Base-by-base conservation (phyloP, 345 rosid species). In the Cardamine resedifolia region DNA sequence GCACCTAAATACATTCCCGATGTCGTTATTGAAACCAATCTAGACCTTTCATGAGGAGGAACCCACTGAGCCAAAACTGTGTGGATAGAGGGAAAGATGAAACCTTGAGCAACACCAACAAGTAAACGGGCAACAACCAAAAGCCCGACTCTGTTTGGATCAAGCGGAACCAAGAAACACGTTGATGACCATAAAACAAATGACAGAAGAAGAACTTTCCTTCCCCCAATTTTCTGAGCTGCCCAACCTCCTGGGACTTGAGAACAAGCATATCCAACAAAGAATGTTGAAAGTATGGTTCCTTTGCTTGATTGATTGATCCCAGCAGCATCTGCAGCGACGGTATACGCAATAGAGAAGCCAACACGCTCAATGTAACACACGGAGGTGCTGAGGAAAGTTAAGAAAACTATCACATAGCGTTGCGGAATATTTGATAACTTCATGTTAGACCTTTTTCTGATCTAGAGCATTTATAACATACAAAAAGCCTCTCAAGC, bases 241-340 rank as follows among this genome's bases (percentile, higher is more conserved):
- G 91, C 99, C 97, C 96, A 95, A 66, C 99, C 99, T 64, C 96
- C 93, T 41, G 99, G 96, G 36, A 95, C 96, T 78, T 91, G 99
- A 56, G 97, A 95, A 69, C 96, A 87, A 27, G 98, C 98, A 27
- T 95, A 91, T 12, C 99, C 98, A 64, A 88, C 85, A 52, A 85
- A 95, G 85, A 91, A 95, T 18, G 96, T 86, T 0, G 99, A 88
- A 33, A 95, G 91, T 68, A 87, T 88, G 11, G 87, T 81, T 67
- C 98, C 97, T 83, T 95, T 95, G 64, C 96, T 88, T 19, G 98
- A 90, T 70, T 95, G 96, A 70, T 85, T 89, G 58, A 91, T 85
- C 0, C 96, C 96, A 26, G 88, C 90, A 64, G 89, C 93, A 82
- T 94, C 98, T 7, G 97, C 96, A 20, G 98, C 96, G 39, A 82